Evolutionary conservation across 768 basidiomycete genomes (phyloP), one percentile per base, ranked within the genome.

Genomic region (Obba rivulosa): DNA sequence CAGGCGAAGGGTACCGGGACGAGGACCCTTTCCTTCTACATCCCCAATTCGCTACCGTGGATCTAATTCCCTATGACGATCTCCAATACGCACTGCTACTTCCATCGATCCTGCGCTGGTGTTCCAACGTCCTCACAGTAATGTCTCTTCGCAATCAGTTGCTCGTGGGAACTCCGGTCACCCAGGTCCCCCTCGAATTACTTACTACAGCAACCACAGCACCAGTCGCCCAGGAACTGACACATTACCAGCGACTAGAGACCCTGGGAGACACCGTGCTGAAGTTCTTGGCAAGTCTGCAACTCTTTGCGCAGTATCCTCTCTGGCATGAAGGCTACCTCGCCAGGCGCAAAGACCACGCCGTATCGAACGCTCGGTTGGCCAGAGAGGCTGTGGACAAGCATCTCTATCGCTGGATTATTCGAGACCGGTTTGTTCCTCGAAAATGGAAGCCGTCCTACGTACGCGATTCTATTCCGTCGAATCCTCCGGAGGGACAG

Each of bases 241-340:
- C 42, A 21, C 80, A 88, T 56, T 89, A 90, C 55, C 80, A 90
- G 59, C 77, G 87, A 3, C 68, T 88, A 14, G 87, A 90, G 59
- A 81, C 81, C 0, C 73, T 90, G 4, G 87, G 87, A 1, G 87
- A 90, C 56, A 79, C 81, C 0, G 83, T 86, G 1, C 72, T 90
- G 23, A 89, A 90, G 60, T 85, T 80, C 51, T 57, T 79, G 21
- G 69, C 69, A 8, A 73, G 73, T 16, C 59, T 85, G 9, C 81
- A 87, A 57, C 68, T 89, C 7, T 64, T 86, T 34, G 77, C 77
- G 0, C 67, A 79, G 37, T 77, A 83, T 57, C 86, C 84, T 0
- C 57, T 77, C n/a, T 90, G 86, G 87, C 87, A 84, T 48, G 87
- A 90, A 55, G 87, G 86, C 10, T 89, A 87, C 55, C 66, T 89